These are phyloP conservation scores for Immersiella caudata DNA, from an alignment of 495 filamentous ascomycete species.

Conservation along the genomic window DNA sequence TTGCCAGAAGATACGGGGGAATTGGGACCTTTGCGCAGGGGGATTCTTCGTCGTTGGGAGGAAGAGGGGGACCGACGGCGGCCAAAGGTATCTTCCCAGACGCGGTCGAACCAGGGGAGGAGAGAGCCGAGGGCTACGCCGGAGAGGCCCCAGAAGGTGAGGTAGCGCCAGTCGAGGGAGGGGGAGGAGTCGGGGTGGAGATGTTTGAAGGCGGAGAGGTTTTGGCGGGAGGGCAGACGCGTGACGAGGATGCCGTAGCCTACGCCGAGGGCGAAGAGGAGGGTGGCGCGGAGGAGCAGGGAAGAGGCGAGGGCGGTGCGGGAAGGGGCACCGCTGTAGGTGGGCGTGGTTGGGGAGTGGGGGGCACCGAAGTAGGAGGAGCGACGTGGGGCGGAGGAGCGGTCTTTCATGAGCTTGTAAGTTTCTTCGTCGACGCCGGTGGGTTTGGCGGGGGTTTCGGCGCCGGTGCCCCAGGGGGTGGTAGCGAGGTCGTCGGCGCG, in stretches of 20 bases:
- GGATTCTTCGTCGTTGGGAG: neutral
- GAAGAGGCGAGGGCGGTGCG: constrained; percentile 21
- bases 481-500: constrained; percentile 35
- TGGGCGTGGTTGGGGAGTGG: neutral
- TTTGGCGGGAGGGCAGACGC: constrained; percentile 56
- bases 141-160: constrained; percentile 77
- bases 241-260: constrained; percentile 83
- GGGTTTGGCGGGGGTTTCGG: constrained; percentile 57
- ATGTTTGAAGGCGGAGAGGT: neutral
- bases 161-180: constrained; percentile 64
- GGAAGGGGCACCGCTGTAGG: neutral
- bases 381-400: constrained; percentile 8
- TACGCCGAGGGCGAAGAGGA: constrained; percentile 81
- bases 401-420: constrained; percentile 32
- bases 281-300: constrained; percentile 51
- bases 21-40: neutral
- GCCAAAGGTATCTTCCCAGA: constrained; percentile 51
- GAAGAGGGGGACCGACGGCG: neutral
- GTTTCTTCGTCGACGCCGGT: constrained; percentile 53
- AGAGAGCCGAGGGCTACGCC: constrained; percentile 77
- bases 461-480: constrained; percentile 71
- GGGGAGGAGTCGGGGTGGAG: neutral
- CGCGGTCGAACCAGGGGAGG: constrained; percentile 80
- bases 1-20: neutral
- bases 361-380: neutral